A percentile compares a stretch with the other conserved stretches of the same genome.
phyloP scores from a whole-genome alignment of 768 basidiomycete genomes.

The Boletus sp. region DNA sequence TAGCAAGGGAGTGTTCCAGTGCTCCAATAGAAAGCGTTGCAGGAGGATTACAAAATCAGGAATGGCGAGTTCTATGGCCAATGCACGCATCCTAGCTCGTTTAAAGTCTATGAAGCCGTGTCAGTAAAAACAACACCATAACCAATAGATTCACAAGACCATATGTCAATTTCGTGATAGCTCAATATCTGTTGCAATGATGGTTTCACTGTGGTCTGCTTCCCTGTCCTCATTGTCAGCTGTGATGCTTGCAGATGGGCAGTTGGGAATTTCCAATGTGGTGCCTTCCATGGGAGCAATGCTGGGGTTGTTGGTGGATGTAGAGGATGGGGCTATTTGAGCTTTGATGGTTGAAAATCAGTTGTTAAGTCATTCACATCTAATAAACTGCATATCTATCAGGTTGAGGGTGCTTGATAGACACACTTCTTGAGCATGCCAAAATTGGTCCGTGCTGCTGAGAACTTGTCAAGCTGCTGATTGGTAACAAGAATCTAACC shows the following conservation, averaged over 20 bases:
- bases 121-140: too few relatives aligned
- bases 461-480: too few relatives aligned
- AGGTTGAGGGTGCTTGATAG: too few relatives aligned
- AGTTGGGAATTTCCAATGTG: too few relatives aligned
- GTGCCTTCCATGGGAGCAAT: too few relatives aligned
- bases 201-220: not conserved
- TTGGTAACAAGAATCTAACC: conserved; percentile 36
- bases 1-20: conserved; percentile 1
- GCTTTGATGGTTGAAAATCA: not conserved
- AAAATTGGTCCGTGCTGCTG: too few relatives aligned
- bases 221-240: not conserved
- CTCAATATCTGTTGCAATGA: not conserved
- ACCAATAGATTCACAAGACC: too few relatives aligned
- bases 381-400: not conserved
- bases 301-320: too few relatives aligned
- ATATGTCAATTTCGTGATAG: not conserved
- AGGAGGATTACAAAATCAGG: not conserved
- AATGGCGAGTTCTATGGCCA: not conserved
- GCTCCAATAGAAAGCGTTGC: conserved; percentile 1
- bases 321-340: not conserved
- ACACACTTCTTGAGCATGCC: too few relatives aligned
- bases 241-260: not conserved
- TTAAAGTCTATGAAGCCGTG: too few relatives aligned
- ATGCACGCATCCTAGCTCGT: not conserved
- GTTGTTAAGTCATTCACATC: not conserved